Evolutionary conservation across 306 rosid genomes (phyloP).

Genomic region (Sicyos edulis): DNA sequence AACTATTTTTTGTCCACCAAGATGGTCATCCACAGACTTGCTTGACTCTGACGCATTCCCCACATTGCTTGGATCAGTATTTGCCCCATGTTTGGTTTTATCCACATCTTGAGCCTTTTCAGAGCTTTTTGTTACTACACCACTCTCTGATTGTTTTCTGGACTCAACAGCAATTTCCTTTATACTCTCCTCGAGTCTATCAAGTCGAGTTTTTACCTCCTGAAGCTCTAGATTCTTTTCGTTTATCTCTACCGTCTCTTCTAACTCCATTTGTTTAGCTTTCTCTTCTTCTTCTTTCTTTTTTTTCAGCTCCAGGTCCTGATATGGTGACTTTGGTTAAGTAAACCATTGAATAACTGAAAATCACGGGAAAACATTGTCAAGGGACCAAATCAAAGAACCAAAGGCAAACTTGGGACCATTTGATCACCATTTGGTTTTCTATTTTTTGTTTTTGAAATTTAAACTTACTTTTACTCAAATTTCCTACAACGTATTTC

Average conservation of each 20-base stretch:
- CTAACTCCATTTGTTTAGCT: slow-evolving; percentile 51
- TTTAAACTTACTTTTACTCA: no score
- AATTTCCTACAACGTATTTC: no score
- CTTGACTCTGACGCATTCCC: slow-evolving; percentile 29
- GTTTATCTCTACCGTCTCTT: slow-evolving; percentile 30
- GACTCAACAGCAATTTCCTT: slow-evolving; percentile 64
- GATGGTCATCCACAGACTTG: slow-evolving; percentile 28
- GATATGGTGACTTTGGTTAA: slow-evolving; percentile 25
- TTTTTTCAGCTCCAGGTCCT: slow-evolving; percentile 70
- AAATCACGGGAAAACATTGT: slow-evolving; percentile 17
- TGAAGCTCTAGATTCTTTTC: slow-evolving; percentile 35
- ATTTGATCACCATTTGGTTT: no score
- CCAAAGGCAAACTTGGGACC: slow-evolving; percentile 13
- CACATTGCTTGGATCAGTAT: slow-evolving; percentile 26
- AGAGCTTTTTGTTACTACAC: slow-evolving; percentile 21
- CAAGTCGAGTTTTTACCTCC: slow-evolving; percentile 69
- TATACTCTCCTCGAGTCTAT: slow-evolving; percentile 70
- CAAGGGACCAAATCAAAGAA: slow-evolving; percentile 22
- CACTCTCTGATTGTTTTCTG: slow-evolving; percentile 34
- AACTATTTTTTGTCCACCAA: slow-evolving; percentile 25
- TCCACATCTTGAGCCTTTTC: slow-evolving; percentile 28
- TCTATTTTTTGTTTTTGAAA: no score
- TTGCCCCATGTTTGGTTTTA: slow-evolving; percentile 20
- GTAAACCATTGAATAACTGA: slow-evolving; percentile 17
- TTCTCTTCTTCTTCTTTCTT: slow-evolving; percentile 57